A percentile compares a stretch with the other conserved stretches of the same genome.
Conservation (phyloP, 495 filamentous ascomycete species). For the Xylaria telfairii region DNA sequence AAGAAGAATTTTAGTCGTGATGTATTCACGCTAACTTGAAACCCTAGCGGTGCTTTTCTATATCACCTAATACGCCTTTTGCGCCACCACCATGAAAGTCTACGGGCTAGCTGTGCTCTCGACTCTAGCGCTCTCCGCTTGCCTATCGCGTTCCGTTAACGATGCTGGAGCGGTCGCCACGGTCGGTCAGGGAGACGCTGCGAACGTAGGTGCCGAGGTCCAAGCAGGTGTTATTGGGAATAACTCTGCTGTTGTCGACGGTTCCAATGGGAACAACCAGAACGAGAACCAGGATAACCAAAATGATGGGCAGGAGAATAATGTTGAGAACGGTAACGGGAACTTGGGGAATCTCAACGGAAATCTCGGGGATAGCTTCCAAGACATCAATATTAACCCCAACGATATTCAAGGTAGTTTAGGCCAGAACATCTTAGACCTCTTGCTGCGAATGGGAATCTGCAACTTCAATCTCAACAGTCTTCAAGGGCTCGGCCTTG, state of each 20-base stretch:
- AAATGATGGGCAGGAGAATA: conserved; percentile 19
- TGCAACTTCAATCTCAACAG: conserved; percentile 40
- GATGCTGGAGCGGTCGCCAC: conserved; percentile 5
- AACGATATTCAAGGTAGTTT: conserved; percentile 33
- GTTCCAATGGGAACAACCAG: conserved; percentile 14
- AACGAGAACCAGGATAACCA: conserved; percentile 27
- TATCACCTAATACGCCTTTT: not conserved
- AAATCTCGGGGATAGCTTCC: conserved; percentile 4
- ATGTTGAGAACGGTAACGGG: conserved; percentile 20
- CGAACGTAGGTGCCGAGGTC: not conserved
- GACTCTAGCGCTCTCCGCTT: conserved; percentile 35
- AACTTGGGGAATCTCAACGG: conserved; percentile 21
- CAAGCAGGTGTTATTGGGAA: conserved; percentile 22
- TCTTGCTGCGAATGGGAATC: conserved; percentile 46
- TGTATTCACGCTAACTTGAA: not conserved
- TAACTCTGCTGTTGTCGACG: conserved; percentile 32
- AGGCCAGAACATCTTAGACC: conserved; percentile 39
- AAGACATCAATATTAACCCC: conserved; percentile 25
- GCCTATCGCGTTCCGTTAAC: conserved; percentile 32
- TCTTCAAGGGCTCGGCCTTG: conserved; percentile 39
- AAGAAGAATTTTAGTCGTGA: not conserved
- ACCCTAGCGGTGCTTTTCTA: conserved; percentile 29
- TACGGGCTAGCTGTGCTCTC: conserved; percentile 32
- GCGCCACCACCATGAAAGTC: conserved; percentile 32
- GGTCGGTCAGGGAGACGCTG: conserved; percentile 14